Percentiles rank a stretch among this genome's conserved stretches.
These are phyloP conservation scores for Amanita polypyramis DNA, from an alignment of 768 basidiomycete genomes.

Conservation along the genomic window DNA sequence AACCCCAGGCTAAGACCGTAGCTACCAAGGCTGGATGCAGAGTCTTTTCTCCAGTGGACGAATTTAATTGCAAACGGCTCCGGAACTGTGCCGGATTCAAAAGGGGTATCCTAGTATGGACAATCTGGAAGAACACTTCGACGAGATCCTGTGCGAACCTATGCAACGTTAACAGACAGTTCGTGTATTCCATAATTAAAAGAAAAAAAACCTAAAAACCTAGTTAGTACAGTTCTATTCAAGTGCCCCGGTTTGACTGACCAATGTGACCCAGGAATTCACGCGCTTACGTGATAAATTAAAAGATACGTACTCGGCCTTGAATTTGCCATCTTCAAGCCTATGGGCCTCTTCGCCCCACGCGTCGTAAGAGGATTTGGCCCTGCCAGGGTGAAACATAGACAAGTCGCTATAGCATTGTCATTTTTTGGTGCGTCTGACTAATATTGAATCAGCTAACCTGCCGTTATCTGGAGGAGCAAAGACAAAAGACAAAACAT, in stretches of 20 bases:
- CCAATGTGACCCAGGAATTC: slow-evolving; percentile 13
- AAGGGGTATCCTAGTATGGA: slow-evolving; percentile 80
- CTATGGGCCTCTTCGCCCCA: slow-evolving; percentile 72
- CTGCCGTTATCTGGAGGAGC: slow-evolving; percentile 55
- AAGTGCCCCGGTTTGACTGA: neutral
- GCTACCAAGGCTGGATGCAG: slow-evolving; percentile 72
- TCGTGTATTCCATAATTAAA: slow-evolving; percentile 9
- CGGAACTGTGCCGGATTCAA: slow-evolving; percentile 80
- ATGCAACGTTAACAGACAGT: slow-evolving; percentile 12
- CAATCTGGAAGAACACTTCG: slow-evolving; percentile 91
- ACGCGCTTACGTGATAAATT: slow-evolving; percentile 20
- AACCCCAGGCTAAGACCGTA: slow-evolving; percentile 83
- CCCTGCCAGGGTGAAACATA: slow-evolving; percentile 23
- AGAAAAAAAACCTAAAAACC: slow-evolving; percentile 6
- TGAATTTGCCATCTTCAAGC: slow-evolving; percentile 62
- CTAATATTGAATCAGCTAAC: slow-evolving; percentile 37
- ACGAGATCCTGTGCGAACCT: slow-evolving; percentile 91
- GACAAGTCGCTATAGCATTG: slow-evolving; percentile 27
- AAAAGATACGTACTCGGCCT: slow-evolving; percentile 68
- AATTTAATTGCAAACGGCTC: slow-evolving; percentile 45
- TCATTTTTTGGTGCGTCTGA: slow-evolving; percentile 65
- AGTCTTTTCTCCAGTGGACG: slow-evolving; percentile 28
- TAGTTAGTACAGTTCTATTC: slow-evolving; percentile 6
- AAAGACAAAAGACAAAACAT: slow-evolving; percentile 63
- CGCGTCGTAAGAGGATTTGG: slow-evolving; percentile 42